phyloP scores from a whole-genome alignment of 164 flowering plant species.

The Stephania japonica region DNA sequence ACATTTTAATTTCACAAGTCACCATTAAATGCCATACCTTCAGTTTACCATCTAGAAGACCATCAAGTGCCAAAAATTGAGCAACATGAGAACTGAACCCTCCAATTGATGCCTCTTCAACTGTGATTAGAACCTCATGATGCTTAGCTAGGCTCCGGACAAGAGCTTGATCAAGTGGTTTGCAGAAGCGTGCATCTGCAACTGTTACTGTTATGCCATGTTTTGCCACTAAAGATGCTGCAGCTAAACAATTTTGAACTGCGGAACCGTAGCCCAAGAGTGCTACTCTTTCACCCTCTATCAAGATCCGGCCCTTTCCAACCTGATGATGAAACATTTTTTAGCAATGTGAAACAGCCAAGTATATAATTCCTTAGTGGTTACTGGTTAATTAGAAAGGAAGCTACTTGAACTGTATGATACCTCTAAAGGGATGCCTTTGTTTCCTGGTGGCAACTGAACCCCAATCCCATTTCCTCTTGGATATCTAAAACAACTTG shows the following conservation, averaged over 20 bases:
- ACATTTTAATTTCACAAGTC: not conserved
- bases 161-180: conserved; percentile 74
- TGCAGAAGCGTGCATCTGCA: conserved; percentile 95
- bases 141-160: conserved; percentile 71
- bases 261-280: conserved; percentile 91
- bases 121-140: conserved; percentile 76
- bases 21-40: conserved; percentile 43
- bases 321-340: conserved; percentile 34
- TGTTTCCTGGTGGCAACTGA: conserved; percentile 73
- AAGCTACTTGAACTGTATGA: not conserved
- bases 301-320: conserved; percentile 76
- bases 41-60: conserved; percentile 79
- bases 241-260: conserved; percentile 85
- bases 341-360: not conserved
- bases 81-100: conserved; percentile 96
- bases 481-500: conserved; percentile 88
- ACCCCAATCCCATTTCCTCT: conserved; percentile 94
- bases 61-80: conserved; percentile 84
- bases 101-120: conserved; percentile 94
- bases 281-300: conserved; percentile 89
- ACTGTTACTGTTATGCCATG: conserved; percentile 64
- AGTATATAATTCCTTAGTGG: not conserved
- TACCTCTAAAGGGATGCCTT: conserved; percentile 92
- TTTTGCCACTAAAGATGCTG: conserved; percentile 48
- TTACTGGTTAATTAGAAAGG: not conserved